Evolutionary conservation across 345 rosid genomes (phyloP).

Genomic region (Hevea brasiliensis): DNA sequence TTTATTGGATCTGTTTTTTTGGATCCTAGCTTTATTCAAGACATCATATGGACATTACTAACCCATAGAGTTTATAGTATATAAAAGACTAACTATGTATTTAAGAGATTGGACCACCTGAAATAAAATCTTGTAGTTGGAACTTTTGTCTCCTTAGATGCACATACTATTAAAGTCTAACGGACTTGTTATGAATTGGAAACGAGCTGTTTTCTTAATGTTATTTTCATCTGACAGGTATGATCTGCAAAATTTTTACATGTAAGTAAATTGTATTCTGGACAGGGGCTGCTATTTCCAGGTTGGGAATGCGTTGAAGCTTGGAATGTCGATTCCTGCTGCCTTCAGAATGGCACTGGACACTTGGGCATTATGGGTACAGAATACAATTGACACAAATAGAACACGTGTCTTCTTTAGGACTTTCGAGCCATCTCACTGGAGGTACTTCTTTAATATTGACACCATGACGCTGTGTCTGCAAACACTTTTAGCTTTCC

Average conservation of each 20-base stretch:
- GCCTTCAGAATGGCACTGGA: slow-evolving; percentile 70
- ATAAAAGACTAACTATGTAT: too few species aligned
- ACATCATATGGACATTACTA: too few species aligned
- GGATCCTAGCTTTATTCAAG: too few species aligned
- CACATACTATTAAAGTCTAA: not conserved
- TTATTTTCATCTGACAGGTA: not conserved
- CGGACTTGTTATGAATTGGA: not conserved
- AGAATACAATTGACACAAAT: slow-evolving; percentile 47
- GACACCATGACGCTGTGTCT: not conserved
- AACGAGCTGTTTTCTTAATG: not conserved
- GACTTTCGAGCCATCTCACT: slow-evolving; percentile 86
- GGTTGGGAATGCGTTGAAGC: slow-evolving; percentile 69
- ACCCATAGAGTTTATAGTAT: too few species aligned
- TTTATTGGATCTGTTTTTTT: too few species aligned
- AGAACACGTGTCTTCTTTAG: slow-evolving; percentile 73
- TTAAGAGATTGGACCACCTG: too few species aligned
- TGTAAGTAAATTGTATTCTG: slow-evolving; percentile 30
- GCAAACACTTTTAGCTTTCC: not conserved
- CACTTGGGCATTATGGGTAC: slow-evolving; percentile 90
- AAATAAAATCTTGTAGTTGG: not conserved
- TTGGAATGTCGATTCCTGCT: slow-evolving; percentile 78
- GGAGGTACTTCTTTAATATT: slow-evolving; percentile 54
- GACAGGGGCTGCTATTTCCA: slow-evolving; percentile 89
- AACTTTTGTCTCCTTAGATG: not conserved
- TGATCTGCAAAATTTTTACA: slow-evolving; percentile 7